Percentiles rank a stretch among this genome's conserved stretches.
phyloP scores from a whole-genome alignment of 106 monocot genomes.

The Acorus gramineus region DNA sequence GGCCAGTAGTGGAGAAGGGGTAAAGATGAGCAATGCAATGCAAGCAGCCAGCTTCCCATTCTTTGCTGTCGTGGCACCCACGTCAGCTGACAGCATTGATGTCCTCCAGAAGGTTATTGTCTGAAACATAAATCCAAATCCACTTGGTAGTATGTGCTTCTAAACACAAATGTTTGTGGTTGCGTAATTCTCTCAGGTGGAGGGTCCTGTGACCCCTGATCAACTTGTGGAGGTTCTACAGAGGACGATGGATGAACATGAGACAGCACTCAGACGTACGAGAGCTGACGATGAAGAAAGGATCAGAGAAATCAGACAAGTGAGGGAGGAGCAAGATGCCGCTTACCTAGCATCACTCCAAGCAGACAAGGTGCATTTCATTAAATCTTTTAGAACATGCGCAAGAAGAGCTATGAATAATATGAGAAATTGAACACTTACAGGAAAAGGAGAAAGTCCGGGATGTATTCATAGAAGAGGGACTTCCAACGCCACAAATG shows the following conservation, averaged over 20 bases:
- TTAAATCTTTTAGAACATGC: too few relatives aligned
- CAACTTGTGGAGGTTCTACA: constrained; percentile 28
- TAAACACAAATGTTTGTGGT: too few relatives aligned
- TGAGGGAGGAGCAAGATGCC: constrained; percentile 22
- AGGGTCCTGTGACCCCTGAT: constrained; percentile 26
- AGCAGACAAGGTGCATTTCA: constrained; percentile 3
- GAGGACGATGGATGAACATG: constrained; percentile 23
- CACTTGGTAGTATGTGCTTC: too few relatives aligned
- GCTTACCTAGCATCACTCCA: constrained; percentile 17
- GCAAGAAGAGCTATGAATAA: too few relatives aligned
- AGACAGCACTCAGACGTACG: constrained; percentile 16
- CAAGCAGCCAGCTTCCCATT: constrained; percentile 22
- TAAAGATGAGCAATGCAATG: constrained; percentile 9
- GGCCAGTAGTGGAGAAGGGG: constrained; percentile 13
- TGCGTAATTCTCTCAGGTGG: constrained; percentile 4
- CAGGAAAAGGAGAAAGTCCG: constrained; percentile 24
- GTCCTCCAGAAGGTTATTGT: constrained; percentile 23
- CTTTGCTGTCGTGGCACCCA: constrained; percentile 22
- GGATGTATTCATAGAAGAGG: constrained; percentile 4
- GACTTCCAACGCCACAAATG: neutral
- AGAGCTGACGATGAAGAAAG: constrained; percentile 14
- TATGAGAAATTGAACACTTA: neutral
- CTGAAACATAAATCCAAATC: too few relatives aligned
- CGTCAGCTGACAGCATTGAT: constrained; percentile 9
- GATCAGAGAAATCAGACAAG: constrained; percentile 2